Conservation (phyloP, 2,329 filamentous ascomycete species). For the Penicillium vulpinum region DNA sequence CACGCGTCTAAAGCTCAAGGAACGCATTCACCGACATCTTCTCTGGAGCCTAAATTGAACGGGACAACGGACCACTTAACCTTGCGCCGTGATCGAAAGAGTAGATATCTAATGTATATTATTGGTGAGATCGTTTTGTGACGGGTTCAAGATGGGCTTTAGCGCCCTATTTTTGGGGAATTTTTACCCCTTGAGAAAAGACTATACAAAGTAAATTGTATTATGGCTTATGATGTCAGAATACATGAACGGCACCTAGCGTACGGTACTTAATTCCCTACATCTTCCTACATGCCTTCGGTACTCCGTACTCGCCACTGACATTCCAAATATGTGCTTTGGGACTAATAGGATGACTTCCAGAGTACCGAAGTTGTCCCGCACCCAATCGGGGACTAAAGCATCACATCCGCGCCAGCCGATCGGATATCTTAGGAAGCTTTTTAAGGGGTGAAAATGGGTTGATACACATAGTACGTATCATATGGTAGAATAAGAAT, state of each 20-base stretch:
- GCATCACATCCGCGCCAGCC: constrained; percentile 24
- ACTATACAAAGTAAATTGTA: neutral
- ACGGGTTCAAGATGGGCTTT: neutral
- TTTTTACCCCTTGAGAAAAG: constrained; percentile 1
- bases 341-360: constrained; percentile 26
- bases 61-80: constrained; percentile 17
- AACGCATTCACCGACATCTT: constrained; percentile 11
- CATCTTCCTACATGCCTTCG: neutral
- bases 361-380: constrained; percentile 12
- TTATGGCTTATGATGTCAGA: constrained; percentile 19
- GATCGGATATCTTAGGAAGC: constrained; percentile 17
- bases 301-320: neutral
- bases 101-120: constrained; percentile 1
- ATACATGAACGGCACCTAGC: constrained; percentile 6
- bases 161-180: neutral
- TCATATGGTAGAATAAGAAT: neutral
- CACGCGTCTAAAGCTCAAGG: constrained; percentile 13
- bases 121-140: constrained; percentile 10
- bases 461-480: neutral
- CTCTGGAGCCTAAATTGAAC: constrained; percentile 8
- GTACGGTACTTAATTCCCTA: neutral
- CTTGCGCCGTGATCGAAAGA: neutral
- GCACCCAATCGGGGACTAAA: constrained; percentile 25
- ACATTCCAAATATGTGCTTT: constrained; percentile 3
- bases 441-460: neutral